Conservation (phyloP, 2,329 filamentous ascomycete species). For the Fusarium chaquense region DNA sequence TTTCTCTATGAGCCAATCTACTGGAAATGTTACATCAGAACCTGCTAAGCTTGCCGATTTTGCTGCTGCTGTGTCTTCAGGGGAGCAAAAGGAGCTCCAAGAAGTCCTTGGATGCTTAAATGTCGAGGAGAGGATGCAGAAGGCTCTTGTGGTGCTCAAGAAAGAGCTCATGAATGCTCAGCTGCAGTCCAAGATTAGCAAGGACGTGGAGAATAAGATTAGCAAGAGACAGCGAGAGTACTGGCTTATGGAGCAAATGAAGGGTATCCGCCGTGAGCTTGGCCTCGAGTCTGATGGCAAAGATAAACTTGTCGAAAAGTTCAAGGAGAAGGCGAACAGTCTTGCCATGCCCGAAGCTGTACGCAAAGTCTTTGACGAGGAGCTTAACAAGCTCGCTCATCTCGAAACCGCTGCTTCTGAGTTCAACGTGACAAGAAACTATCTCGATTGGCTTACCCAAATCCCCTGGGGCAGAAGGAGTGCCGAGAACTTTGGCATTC, state of each 20-base stretch:
- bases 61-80: slow-evolving; percentile 94
- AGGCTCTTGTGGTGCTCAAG: slow-evolving; percentile 91
- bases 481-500: slow-evolving; percentile 95
- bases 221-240: slow-evolving; percentile 98
- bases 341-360: slow-evolving; percentile 97
- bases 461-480: slow-evolving; percentile 97
- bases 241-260: slow-evolving; percentile 99
- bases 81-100: slow-evolving; percentile 91
- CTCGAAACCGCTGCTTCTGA: slow-evolving; percentile 96
- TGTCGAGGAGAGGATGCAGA: slow-evolving; percentile 91
- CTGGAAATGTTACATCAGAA: slow-evolving; percentile 94
- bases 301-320: slow-evolving; percentile 96
- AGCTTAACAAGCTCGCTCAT: slow-evolving; percentile 96
- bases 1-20: slow-evolving; percentile 94
- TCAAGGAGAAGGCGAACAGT: slow-evolving; percentile 93
- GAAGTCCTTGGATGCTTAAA: slow-evolving; percentile 90
- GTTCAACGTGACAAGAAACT: slow-evolving; percentile 98
- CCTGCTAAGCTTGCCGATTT: slow-evolving; percentile 97
- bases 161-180: slow-evolving; percentile 99
- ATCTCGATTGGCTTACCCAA: slow-evolving; percentile 98
- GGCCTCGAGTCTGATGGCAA: slow-evolving; percentile 98
- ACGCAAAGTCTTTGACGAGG: slow-evolving; percentile 97
- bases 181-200: slow-evolving; percentile 95
- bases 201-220: slow-evolving; percentile 97
- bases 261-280: slow-evolving; percentile 93